Conservation (phyloP, 2,329 filamentous ascomycete species). For the Chrysosporium keratinophilum region DNA sequence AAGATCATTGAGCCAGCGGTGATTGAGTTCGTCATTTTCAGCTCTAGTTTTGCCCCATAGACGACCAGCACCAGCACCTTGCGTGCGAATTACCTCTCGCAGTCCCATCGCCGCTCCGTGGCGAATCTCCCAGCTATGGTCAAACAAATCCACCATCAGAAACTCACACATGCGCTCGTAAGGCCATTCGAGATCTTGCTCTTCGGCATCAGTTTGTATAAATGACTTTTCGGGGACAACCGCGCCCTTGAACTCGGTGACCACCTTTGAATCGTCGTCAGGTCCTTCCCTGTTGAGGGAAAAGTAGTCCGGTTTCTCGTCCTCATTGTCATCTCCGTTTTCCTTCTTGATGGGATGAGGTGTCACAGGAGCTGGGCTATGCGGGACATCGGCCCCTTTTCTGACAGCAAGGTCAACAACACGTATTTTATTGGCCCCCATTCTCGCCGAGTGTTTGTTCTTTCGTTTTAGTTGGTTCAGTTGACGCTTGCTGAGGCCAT, state of each 20-base stretch:
- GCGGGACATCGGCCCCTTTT: conserved; percentile 52
- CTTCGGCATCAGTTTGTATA: conserved; percentile 64
- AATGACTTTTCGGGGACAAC: conserved; percentile 73
- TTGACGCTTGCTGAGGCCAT: conserved; percentile 77
- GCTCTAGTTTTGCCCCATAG: conserved; percentile 55
- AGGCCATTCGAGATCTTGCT: conserved; percentile 80
- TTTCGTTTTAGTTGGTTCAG: conserved; percentile 92
- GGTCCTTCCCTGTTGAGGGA: conserved; percentile 68
- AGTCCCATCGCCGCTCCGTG: conserved; percentile 94
- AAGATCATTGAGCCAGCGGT: conserved; percentile 82
- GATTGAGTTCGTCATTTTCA: conserved; percentile 72
- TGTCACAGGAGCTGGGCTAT: conserved; percentile 43
- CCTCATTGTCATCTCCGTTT: conserved; percentile 48
- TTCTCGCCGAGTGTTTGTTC: conserved; percentile 78
- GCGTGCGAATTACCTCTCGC: conserved; percentile 81
- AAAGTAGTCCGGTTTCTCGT: conserved; percentile 71
- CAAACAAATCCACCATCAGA: conserved; percentile 85
- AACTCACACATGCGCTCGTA: conserved; percentile 91
- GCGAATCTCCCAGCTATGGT: conserved; percentile 85
- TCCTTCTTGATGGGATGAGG: conserved; percentile 53
- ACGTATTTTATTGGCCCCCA: conserved; percentile 78
- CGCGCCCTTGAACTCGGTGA: conserved; percentile 89
- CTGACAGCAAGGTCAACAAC: conserved; percentile 76
- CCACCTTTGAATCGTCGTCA: conserved; percentile 84
- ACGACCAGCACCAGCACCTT: conserved; percentile 79